These are phyloP conservation scores for Malus hybrid DNA, from an alignment of 331 rosid species.

Conservation along the genomic window DNA sequence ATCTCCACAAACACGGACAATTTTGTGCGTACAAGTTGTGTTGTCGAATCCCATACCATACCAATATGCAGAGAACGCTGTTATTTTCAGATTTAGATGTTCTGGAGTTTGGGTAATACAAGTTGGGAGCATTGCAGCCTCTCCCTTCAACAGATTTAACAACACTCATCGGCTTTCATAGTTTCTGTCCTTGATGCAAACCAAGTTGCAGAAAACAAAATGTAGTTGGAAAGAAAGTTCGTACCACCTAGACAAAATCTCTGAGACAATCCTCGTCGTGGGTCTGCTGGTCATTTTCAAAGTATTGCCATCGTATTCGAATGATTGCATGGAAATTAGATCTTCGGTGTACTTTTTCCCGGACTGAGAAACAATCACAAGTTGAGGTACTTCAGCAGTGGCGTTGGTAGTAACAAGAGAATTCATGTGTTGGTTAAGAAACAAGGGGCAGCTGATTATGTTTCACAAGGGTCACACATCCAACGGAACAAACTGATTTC, in stretches of 20 bases:
- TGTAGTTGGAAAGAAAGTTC: too few species aligned
- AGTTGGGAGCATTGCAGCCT: background rate
- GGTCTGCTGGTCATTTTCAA: background rate
- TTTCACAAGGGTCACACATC: too few species aligned
- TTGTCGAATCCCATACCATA: background rate
- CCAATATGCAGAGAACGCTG: background rate
- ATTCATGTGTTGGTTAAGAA: background rate
- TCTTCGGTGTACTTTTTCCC: too few species aligned
- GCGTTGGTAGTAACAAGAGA: background rate
- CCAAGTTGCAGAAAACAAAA: too few species aligned
- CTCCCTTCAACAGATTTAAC: too few species aligned
- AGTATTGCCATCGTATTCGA: background rate
- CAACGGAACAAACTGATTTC: too few species aligned
- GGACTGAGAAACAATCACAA: background rate
- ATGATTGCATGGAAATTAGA: background rate
- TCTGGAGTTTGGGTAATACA: too few species aligned
- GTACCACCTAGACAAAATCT: too few species aligned
- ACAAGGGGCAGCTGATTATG: background rate
- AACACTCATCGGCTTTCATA: too few species aligned
- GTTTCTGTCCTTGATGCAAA: too few species aligned
- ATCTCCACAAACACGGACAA: background rate
- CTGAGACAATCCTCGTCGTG: too few species aligned
- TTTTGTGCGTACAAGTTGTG: background rate
- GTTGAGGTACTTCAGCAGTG: background rate
- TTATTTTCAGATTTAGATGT: too few species aligned